A percentile compares a stretch with the other conserved stretches of the same genome.
Conservation (phyloP, 2,329 filamentous ascomycete genomes). For the Fusarium sp. region DNA sequence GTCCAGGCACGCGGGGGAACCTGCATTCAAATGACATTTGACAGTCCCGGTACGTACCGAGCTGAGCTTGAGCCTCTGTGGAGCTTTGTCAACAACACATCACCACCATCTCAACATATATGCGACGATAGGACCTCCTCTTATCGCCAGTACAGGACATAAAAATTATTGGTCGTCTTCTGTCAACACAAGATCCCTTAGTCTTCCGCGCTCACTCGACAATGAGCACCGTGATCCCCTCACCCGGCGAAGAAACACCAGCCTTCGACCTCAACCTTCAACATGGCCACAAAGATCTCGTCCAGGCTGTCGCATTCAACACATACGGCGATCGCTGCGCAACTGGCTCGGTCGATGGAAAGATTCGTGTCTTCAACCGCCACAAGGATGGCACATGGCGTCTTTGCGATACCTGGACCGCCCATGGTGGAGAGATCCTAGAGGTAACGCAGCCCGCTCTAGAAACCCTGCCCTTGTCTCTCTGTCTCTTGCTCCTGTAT, state of each 20-base stretch:
- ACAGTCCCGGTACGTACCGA: slow-evolving; percentile 39
- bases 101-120: slow-evolving; percentile 32
- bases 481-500: slow-evolving; percentile 23
- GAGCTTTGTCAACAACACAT: slow-evolving; percentile 44
- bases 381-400: slow-evolving; percentile 84
- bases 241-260: slow-evolving; percentile 61
- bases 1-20: slow-evolving; percentile 28
- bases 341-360: slow-evolving; percentile 92
- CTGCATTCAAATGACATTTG: slow-evolving; percentile 29
- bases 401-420: slow-evolving; percentile 88
- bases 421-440: slow-evolving; percentile 90
- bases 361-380: slow-evolving; percentile 90
- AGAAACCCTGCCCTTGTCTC: slow-evolving; percentile 39
- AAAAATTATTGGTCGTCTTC: neutral
- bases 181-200: neutral
- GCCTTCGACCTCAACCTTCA: slow-evolving; percentile 74
- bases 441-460: slow-evolving; percentile 71
- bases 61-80: slow-evolving; percentile 46
- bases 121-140: slow-evolving; percentile 21
- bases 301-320: slow-evolving; percentile 91
- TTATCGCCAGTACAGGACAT: slow-evolving; percentile 1
- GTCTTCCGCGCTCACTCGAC: neutral
- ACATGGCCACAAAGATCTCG: slow-evolving; percentile 83
- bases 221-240: slow-evolving; percentile 54
- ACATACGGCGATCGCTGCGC: slow-evolving; percentile 92